phyloP scores from a whole-genome alignment of 2,329 filamentous ascomycete genomes.

The Curvularia spicifera region DNA sequence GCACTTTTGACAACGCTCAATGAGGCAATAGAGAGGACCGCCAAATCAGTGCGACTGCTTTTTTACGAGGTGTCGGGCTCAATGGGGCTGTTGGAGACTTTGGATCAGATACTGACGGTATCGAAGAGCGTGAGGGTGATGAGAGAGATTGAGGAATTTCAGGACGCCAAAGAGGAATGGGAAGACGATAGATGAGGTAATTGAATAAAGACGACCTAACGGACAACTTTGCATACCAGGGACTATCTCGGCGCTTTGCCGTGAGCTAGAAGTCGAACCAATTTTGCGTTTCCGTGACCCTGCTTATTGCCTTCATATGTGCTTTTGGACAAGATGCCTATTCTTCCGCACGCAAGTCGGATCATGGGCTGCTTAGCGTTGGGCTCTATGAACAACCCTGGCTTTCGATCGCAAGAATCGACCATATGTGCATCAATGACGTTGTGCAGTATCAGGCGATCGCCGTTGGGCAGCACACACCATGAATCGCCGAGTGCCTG shows the following conservation, averaged over 20 bases:
- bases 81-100: background rate
- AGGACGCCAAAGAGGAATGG: slow-evolving; percentile 6
- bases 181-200: background rate
- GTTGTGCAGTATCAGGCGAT: slow-evolving; percentile 39
- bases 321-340: background rate
- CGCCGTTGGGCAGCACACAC: slow-evolving; percentile 53
- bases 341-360: slow-evolving; percentile 7
- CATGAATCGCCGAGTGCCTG: slow-evolving; percentile 71
- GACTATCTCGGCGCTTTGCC: background rate
- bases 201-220: background rate
- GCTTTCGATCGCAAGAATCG: background rate
- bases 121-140: slow-evolving; percentile 2
- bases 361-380: background rate
- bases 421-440: slow-evolving; percentile 3
- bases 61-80: slow-evolving; percentile 6
- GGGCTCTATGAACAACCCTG: slow-evolving; percentile 15
- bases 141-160: slow-evolving; percentile 7
- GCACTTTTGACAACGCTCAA: background rate
- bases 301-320: slow-evolving; percentile 14
- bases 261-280: slow-evolving; percentile 5
- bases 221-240: background rate
- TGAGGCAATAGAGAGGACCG: background rate
- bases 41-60: background rate
- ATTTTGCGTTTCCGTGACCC: slow-evolving; percentile 10
- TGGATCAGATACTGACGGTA: background rate